Base-by-base conservation (phyloP, 2,329 filamentous ascomycete species). In the Colletotrichum sp. region DNA sequence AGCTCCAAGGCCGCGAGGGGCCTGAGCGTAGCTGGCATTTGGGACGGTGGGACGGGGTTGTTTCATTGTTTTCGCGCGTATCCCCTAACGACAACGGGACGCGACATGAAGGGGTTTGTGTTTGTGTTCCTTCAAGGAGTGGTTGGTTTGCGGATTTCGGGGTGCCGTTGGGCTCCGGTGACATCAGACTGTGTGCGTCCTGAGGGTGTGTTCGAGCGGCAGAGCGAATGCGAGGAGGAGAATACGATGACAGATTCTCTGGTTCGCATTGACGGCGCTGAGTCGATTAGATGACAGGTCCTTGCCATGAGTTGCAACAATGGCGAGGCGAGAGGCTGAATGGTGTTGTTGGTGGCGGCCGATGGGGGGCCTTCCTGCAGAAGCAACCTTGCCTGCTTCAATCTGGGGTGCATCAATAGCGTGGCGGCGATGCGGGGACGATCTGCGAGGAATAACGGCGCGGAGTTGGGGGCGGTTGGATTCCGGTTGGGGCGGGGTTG, bases 11-110 rank as follows among this genome's bases (percentile, higher is more conserved):
- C 44, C 62, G 16, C 62, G 16, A 49, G 30, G 36, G 72, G 69
- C 70, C 62, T 72, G 62, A 72, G 72, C 69, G 72, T 67, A 12
- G 34, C 28, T 60, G 34, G 73, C 73, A 76, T 67, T 62, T 72
- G 67, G 39, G 60, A 75, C 49, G 72, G 63, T 28, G 69, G 63
- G 57, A 68, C 55, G 57, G 30, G 24, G 12, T 52, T 60, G 73
- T 76, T 76, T 76, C 69, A 76, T 26, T 26, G 64, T 12, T 30
- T 7, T 18, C 52, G 21, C 16, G 24, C 28, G 65, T 52, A 60
- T 39, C 34, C 28, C 34, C 60, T 39, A 26, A 60, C 44, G 44
- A 49, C n/a, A 3, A 44, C 21, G 24, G 66, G 66, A 44, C 32
- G 66, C 66, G 28, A 55, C 65, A 24, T n/a, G 49, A 32, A 8